Evolutionary conservation across 805 yeast species (phyloP), one percentile per base, ranked within the genome.

Genomic region (Kregervanrija delftensis): DNA sequence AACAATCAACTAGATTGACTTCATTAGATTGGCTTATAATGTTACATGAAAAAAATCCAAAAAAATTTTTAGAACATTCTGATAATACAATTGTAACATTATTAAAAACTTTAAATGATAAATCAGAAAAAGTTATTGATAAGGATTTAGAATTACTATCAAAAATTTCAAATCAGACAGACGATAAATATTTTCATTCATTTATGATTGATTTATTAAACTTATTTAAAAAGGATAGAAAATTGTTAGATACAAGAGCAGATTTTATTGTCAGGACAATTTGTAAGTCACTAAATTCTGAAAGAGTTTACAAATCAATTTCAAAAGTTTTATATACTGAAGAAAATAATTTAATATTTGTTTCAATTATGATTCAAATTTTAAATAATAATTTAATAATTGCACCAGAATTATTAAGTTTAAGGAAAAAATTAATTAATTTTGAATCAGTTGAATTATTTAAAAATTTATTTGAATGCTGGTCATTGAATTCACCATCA

Each of bases 401-500:
- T 3, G 84, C 96, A 0, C 88, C 86, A 2, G 98, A 93, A 56
- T 71, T 93, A 41, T 64, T 77, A 0, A 70, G 72, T 2, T 71
- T 93, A 50, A 75, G 99, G 43, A 78, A 76, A 46, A 77, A 84
- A 54, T 67, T 91, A 42, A 72, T 54, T 22, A 51, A 49, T 8
- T 54, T 53, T 3, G 53, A 51, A 31, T 55, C 55, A 16, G 41
- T 36, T 13, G 58, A 53, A 16, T 69, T 90, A 35, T 93, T 93
- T 60, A 74, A 84, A 28, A 69, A 82, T 0, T 68, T 93, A 44
- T 93, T 91, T 65, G 81, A 79, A 56, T 81, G 95, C 46, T 93
- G 99, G 99, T 81, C 95, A 52, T 83, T 83, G 49, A 91, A 88
- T 59, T 81, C 96, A 0, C 89, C 95, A 1, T 90, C 97, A 4